These are phyloP conservation scores for Sequoiadendron giganteum DNA, from an alignment of 75 land plant species.

Conservation along the genomic window DNA sequence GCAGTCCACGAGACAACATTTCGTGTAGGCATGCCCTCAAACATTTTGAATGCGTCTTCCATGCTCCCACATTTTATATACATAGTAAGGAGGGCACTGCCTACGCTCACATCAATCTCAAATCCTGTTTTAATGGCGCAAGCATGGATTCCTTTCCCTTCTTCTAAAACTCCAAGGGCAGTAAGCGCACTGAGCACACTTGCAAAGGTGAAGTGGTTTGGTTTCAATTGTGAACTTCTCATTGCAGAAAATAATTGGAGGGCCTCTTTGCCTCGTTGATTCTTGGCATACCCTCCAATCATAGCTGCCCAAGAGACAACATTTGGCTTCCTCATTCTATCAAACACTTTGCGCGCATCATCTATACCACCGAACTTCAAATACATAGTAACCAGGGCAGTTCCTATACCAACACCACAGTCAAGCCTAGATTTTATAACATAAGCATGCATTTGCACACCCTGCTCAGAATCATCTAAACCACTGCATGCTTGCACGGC, in stretches of 20 bases:
- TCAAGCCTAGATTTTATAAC: neutral
- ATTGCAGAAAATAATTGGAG: slow-evolving; percentile 18
- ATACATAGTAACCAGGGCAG: slow-evolving; percentile 11
- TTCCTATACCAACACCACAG: slow-evolving; percentile 1
- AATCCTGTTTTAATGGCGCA: slow-evolving; percentile 21
- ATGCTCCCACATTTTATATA: slow-evolving; percentile 28
- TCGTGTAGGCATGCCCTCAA: slow-evolving; percentile 12
- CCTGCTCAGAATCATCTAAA: neutral
- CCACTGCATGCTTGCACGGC: neutral
- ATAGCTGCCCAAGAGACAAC: slow-evolving; percentile 23
- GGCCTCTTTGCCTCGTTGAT: slow-evolving; percentile 11
- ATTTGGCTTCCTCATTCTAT: slow-evolving; percentile 6
- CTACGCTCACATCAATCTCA: slow-evolving; percentile 9
- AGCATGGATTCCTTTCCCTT: slow-evolving; percentile 24
- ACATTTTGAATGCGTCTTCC: slow-evolving; percentile 17
- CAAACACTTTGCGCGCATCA: slow-evolving; percentile 3
- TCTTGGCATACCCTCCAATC: slow-evolving; percentile 15
- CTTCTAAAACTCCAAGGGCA: slow-evolving; percentile 4
- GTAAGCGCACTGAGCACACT: slow-evolving; percentile 15
- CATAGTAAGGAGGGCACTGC: slow-evolving; percentile 20
- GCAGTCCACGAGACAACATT: slow-evolving; percentile 35
- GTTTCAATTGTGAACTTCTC: neutral
- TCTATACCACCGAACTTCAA: slow-evolving; percentile 8
- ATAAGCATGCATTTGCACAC: neutral
- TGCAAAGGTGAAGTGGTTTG: slow-evolving; percentile 4